Conservation (phyloP, 1,284 basidiomycete species). For the Microstroma glucosiphilum region DNA sequence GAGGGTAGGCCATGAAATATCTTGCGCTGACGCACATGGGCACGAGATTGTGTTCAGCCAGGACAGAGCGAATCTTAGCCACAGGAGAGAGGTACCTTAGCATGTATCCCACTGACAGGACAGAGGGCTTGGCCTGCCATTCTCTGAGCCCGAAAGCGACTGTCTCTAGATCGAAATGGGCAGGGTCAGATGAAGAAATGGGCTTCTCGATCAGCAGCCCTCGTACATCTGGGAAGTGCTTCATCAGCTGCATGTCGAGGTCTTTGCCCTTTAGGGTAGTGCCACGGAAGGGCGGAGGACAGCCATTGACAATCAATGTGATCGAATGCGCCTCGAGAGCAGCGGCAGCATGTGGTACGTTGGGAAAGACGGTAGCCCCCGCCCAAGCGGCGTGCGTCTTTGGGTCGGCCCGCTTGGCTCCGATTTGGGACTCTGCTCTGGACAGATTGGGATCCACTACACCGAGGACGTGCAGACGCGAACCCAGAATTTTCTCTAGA, state of each 20-base stretch:
- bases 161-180: conserved; percentile 16
- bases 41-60: conserved; percentile 14
- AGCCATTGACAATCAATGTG: conserved; percentile 27
- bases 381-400: conserved; percentile 15
- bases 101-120: conserved; percentile 35
- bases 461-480: conserved; percentile 22
- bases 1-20: conserved; percentile 42
- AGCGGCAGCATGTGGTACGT: conserved; percentile 5
- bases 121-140: conserved; percentile 10
- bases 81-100: conserved; percentile 25
- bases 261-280: conserved; percentile 13
- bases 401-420: conserved; percentile 7
- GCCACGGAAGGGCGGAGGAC: conserved; percentile 26
- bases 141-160: conserved; percentile 17
- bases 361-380: neutral
- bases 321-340: conserved; percentile 15
- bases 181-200: conserved; percentile 27
- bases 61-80: conserved; percentile 16
- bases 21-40: conserved; percentile 24
- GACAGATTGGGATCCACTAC: conserved; percentile 32
- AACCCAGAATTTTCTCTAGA: conserved; percentile 19
- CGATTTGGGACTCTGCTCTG: conserved; percentile 20
- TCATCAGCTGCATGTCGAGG: conserved; percentile 18
- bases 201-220: conserved; percentile 43
- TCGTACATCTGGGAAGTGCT: conserved; percentile 17